Percentiles rank a stretch among this genome's conserved stretches.
Conservation (phyloP, 2,329 filamentous ascomycete genomes). For the Claviceps humidiphila region DNA sequence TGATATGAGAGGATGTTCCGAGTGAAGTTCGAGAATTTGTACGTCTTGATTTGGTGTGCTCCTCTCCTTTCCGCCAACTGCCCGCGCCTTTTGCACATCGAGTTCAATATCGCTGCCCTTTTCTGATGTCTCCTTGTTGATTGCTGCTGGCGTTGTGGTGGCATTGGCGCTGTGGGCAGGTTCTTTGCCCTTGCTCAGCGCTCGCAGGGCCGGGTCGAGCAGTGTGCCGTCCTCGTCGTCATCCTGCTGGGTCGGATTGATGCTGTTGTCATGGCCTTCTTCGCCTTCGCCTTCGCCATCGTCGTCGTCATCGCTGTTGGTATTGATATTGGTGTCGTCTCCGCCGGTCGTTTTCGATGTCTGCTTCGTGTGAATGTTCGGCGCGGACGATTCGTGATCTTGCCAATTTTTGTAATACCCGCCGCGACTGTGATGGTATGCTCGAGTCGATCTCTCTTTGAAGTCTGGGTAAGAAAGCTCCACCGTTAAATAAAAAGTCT, state of each 20-base stretch:
- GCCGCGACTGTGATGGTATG: constrained; percentile 25
- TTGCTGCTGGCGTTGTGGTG: constrained; percentile 1
- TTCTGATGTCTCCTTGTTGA: background rate
- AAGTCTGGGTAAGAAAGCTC: constrained; percentile 50
- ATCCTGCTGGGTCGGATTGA: background rate
- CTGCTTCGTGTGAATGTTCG: constrained; percentile 16
- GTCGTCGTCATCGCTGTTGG: constrained; percentile 15
- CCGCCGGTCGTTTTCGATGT: constrained; percentile 16
- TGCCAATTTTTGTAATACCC: constrained; percentile 34
- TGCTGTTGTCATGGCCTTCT: constrained; percentile 1
- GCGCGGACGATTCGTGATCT: constrained; percentile 12
- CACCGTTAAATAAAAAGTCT: constrained; percentile 53
- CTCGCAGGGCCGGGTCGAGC: constrained; percentile 5
- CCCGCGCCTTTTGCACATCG: constrained; percentile 1
- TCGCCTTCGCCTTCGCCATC: constrained; percentile 8
- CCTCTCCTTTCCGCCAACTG: constrained; percentile 1
- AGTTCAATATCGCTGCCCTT: background rate
- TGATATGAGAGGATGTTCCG: constrained; percentile 60
- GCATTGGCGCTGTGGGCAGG: constrained; percentile 4
- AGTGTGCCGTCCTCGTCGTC: constrained; percentile 2
- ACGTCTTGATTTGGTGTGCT: constrained; percentile 30
- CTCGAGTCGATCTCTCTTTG: constrained; percentile 28
- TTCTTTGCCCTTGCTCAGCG: constrained; percentile 6
- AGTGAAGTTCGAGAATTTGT: constrained; percentile 76
- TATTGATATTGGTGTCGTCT: constrained; percentile 17